Evolutionary conservation across 352 stramenopile species (phyloP), one percentile per base, ranked within the genome.

Genomic region (Phytophthora sp.): DNA sequence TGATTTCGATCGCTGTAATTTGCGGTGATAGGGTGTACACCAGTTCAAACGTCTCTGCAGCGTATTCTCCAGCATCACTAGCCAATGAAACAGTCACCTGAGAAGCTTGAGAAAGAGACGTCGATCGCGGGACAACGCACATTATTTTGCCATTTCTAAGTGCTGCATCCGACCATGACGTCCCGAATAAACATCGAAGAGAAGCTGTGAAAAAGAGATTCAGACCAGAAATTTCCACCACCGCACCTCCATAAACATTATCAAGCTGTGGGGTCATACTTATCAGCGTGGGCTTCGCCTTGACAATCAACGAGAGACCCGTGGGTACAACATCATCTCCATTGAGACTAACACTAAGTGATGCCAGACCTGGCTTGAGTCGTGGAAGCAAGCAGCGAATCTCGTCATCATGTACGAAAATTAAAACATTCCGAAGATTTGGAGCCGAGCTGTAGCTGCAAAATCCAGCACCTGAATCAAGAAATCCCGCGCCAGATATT

Each of bases 151-250:
- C 31, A 7, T 69, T n/a, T 7, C 57, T 39, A 23, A 82, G 41
- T 7, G 33, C 35, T 33, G 73, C 73, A 33, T 58, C 30, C 12
- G 55, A 53, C 42, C 56, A 63, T 16, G 27, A 58, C 4, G 35
- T 30, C 8, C 71, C 79, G 30, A 87, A 87, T 15, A 83, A 23
- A 21, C 79, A 87, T 3, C 15, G 47, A 33, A 87, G 38, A 1
- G 63, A 72, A 24, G 27, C 18, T 1, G 60, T 57, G 26, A 69
- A 82, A 24, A 30, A 71, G 16, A 82, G 27, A 51, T 85, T 74
- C 7, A 68, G 24, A 2, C 69, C 74, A n/a, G 57, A 45, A 44
- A 87, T 70, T 46, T 65, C 42, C 8, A 85, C 53, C 20, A 62
- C 42, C 12, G 74, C 66, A 13, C 76, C 76, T 3, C 79, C 79